Base-by-base conservation (phyloP, 371 early-diverging fungal species). In the Mortierella sp. region DNA sequence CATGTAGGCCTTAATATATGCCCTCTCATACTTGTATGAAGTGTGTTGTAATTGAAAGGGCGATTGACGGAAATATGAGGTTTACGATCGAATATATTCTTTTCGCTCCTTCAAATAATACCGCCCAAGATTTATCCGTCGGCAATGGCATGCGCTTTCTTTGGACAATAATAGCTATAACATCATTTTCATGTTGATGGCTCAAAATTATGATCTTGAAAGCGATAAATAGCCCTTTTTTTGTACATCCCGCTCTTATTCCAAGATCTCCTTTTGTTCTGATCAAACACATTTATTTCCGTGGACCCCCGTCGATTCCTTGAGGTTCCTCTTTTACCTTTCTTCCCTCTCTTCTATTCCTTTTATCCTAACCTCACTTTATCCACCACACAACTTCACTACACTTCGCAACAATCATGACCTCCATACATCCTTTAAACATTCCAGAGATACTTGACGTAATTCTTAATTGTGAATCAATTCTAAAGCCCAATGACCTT, bases 391-490 rank as follows among this genome's bases (percentile, higher is more conserved):
- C n/a, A 38, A 10, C n/a, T 7, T 47, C 33, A 22, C 36, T 19
- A n/a, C 36, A 53, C 55, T 45, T 47, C 33, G 58, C 47, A 52
- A 21, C n/a, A 52, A 28, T 28, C 40, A 59, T 59, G 58, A 9
- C 43, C 3, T 24, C 13, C 21, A 1, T 33, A 11, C 57, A 55
- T 16, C 60, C 74, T 21, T 58, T 74, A 11, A 5, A 66, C 16
- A 67, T 71, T 24, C 75, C 80, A 50, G 80, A 80, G 58, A 74
- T 80, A 60, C 65, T 80, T 7, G 40, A 32, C 5, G 55, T 16
- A 38, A 59, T 80, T 47, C 67, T 80, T 48, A 55, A 36, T 61
- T 71, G 66, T 41, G 47, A 53, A 16, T 58, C 66, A 13, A 61
- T 70, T 21, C 75, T 80, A 6, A 32, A n/a, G 9, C 50, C 33